phyloP scores from a whole-genome alignment of 345 rosid species.

The Bruguiera gymnorhiza region DNA sequence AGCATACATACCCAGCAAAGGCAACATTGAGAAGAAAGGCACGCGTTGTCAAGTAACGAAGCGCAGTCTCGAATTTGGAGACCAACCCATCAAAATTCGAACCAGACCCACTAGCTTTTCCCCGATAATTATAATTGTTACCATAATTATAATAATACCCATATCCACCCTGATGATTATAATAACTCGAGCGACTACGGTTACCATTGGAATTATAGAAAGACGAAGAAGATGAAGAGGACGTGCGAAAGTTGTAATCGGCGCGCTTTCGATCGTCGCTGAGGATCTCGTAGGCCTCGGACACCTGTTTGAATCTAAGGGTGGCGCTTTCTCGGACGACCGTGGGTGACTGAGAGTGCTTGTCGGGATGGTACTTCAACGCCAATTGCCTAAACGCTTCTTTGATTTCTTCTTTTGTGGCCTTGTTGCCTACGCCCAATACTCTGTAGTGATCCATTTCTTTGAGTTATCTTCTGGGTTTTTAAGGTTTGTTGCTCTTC shows the following conservation, averaged over 20 bases:
- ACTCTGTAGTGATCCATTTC: slow-evolving; percentile 72
- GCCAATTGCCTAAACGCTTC: slow-evolving; percentile 78
- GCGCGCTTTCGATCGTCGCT: slow-evolving; percentile 67
- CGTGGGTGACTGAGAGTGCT: slow-evolving; percentile 64
- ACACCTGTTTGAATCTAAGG: slow-evolving; percentile 65
- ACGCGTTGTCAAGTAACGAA: slow-evolving; percentile 65
- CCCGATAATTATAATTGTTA: slow-evolving; percentile 12
- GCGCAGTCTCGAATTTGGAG: slow-evolving; percentile 31
- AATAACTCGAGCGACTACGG: neutral
- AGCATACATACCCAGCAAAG: slow-evolving; percentile 66
- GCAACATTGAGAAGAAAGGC: slow-evolving; percentile 63
- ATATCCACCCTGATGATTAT: slow-evolving; percentile 1
- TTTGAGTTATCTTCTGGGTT: neutral
- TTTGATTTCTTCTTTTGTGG: slow-evolving; percentile 72
- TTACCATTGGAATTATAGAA: neutral
- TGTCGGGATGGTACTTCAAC: slow-evolving; percentile 73
- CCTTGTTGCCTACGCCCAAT: slow-evolving; percentile 54
- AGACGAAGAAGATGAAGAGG: slow-evolving; percentile 20
- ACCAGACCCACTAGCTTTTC: slow-evolving; percentile 12
- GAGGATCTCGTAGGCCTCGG: slow-evolving; percentile 80
- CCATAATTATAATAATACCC: neutral
- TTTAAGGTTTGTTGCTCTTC: neutral
- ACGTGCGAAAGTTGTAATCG: slow-evolving; percentile 41
- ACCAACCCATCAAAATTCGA: slow-evolving; percentile 10
- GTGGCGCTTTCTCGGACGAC: slow-evolving; percentile 50